Conservation (phyloP, 1,284 basidiomycete species). For the Tilletia setariae region DNA sequence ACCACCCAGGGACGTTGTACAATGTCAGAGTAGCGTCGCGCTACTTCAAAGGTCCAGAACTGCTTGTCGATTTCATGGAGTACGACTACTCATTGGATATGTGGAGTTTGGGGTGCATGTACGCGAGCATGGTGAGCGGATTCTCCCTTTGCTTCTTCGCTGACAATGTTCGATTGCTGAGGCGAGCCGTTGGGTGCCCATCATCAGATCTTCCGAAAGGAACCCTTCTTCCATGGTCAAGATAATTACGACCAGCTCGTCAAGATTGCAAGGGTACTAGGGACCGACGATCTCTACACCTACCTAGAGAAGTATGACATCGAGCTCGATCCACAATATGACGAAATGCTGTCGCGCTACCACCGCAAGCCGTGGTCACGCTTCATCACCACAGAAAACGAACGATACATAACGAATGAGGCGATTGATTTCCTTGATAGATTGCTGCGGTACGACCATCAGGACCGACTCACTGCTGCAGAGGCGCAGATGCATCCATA, state of each 20-base stretch:
- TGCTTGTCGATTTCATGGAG: conserved; percentile 96
- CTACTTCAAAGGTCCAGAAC: conserved; percentile 97
- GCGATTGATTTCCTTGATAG: conserved; percentile 82
- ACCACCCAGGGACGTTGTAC: conserved; percentile 95
- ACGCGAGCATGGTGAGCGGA: conserved; percentile 68
- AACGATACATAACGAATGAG: conserved; percentile 86
- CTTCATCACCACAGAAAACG: conserved; percentile 68
- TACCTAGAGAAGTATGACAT: conserved; percentile 65
- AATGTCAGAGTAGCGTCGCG: conserved; percentile 95
- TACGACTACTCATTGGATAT: conserved; percentile 87
- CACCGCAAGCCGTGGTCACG: conserved; percentile 77
- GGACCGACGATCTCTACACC: conserved; percentile 88
- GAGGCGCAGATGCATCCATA: conserved; percentile 53
- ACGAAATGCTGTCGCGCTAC: conserved; percentile 60
- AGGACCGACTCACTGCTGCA: conserved; percentile 85
- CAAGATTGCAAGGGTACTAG: conserved; percentile 95
- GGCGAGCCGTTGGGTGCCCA: background rate
- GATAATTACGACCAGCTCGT: conserved; percentile 99
- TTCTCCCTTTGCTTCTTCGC: background rate
- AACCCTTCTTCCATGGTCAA: conserved; percentile 98
- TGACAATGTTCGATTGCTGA: background rate
- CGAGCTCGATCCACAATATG: conserved; percentile 57
- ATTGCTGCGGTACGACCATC: conserved; percentile 91
- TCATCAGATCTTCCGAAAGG: conserved; percentile 86
- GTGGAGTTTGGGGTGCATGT: conserved; percentile 99